These are phyloP conservation scores for Populus alba DNA, from an alignment of 345 rosid species.

Conservation along the genomic window DNA sequence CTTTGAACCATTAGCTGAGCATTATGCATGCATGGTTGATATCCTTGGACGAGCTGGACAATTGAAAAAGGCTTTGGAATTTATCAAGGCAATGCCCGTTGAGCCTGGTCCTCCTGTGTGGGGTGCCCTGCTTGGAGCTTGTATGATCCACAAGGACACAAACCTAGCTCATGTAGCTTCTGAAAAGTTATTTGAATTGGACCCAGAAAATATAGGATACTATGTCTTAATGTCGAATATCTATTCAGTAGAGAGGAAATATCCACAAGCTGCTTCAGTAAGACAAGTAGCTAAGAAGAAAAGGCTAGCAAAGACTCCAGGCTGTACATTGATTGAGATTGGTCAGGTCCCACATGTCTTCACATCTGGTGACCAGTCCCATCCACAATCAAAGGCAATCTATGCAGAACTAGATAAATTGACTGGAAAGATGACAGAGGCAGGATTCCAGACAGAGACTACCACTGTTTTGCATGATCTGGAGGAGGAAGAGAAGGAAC, in stretches of 20 bases:
- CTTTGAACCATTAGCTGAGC: slow-evolving; percentile 60
- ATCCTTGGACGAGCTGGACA: slow-evolving; percentile 77
- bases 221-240: slow-evolving; percentile 70
- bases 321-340: slow-evolving; percentile 69
- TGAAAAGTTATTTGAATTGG: slow-evolving; percentile 57
- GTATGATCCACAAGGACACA: slow-evolving; percentile 73
- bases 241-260: slow-evolving; percentile 60
- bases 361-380: slow-evolving; percentile 70
- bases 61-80: slow-evolving; percentile 58
- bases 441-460: slow-evolving; percentile 67
- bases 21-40: slow-evolving; percentile 82
- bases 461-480: slow-evolving; percentile 65
- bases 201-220: slow-evolving; percentile 66
- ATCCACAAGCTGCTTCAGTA: slow-evolving; percentile 61
- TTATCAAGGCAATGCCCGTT: slow-evolving; percentile 53
- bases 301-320: slow-evolving; percentile 70
- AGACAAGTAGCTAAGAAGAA: slow-evolving; percentile 60
- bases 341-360: slow-evolving; percentile 61
- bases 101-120: slow-evolving; percentile 67
- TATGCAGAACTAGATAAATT: slow-evolving; percentile 58
- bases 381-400: slow-evolving; percentile 58
- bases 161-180: slow-evolving; percentile 58
- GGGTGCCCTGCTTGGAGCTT: slow-evolving; percentile 74
- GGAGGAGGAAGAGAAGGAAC: slow-evolving; percentile 85
- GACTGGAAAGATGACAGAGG: slow-evolving; percentile 64